Conservation (phyloP, 2,329 filamentous ascomycete genomes). For the Exophiala xenobiotica region DNA sequence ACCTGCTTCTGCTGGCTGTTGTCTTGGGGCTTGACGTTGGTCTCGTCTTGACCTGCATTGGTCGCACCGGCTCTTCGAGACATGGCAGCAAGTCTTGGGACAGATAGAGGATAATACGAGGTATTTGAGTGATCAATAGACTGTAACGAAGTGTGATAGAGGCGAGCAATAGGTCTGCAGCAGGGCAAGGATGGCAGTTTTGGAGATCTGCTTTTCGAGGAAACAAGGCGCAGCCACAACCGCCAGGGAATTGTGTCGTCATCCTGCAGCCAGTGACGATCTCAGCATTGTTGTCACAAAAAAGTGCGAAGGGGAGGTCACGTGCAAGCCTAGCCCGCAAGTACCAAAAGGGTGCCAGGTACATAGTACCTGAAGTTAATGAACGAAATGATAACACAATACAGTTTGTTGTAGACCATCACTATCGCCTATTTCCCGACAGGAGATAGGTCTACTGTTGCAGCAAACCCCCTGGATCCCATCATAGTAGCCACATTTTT, state of each 20-base stretch:
- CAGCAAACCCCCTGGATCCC: background rate
- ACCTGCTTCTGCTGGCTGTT: constrained; percentile 51
- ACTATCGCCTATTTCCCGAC: background rate
- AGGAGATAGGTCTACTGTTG: background rate
- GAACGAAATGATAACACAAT: no score
- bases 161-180: background rate
- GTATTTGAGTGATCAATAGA: no score
- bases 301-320: background rate
- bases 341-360: no score
- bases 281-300: background rate
- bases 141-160: background rate
- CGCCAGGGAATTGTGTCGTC: constrained; percentile 14
- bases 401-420: background rate
- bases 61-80: constrained; percentile 28
- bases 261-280: constrained; percentile 10
- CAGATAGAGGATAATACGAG: background rate
- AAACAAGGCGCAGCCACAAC: constrained; percentile 19
- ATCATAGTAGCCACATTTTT: constrained; percentile 12
- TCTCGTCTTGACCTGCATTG: constrained; percentile 19
- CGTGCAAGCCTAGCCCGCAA: background rate
- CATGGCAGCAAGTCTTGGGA: constrained; percentile 20
- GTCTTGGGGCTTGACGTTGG: constrained; percentile 17
- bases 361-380: no score
- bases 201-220: constrained; percentile 11
- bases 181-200: background rate